Evolutionary conservation across 2,329 filamentous ascomycete species (phyloP).

Genomic region (Diaporthe citrichinensis): DNA sequence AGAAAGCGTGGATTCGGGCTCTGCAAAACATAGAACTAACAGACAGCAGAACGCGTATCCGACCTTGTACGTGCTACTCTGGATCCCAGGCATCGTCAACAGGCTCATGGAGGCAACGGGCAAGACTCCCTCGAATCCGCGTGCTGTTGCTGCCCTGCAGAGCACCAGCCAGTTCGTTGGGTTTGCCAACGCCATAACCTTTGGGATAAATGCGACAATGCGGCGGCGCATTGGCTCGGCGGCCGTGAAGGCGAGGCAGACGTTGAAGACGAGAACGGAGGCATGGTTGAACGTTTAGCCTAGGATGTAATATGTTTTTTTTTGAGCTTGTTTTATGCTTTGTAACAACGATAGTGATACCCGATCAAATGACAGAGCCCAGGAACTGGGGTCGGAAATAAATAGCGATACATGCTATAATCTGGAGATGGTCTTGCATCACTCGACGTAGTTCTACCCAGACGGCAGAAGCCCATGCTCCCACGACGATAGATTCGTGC

Average conservation of each 20-base stretch:
- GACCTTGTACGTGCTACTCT: constrained; percentile 20
- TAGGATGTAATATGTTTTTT: too few species aligned
- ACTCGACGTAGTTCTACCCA: background rate
- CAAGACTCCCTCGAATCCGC: background rate
- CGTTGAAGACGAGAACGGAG: background rate
- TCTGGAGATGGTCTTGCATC: background rate
- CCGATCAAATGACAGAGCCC: background rate
- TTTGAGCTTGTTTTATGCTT: background rate
- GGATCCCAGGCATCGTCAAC: constrained; percentile 30
- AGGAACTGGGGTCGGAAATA: background rate
- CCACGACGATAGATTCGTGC: too few species aligned
- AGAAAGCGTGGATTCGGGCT: background rate
- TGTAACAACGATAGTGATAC: constrained; percentile 7
- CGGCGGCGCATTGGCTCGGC: constrained; percentile 20
- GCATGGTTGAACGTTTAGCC: constrained; percentile 14
- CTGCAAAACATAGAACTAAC: background rate
- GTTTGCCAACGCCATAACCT: constrained; percentile 31
- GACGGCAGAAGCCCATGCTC: background rate
- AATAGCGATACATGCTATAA: too few species aligned
- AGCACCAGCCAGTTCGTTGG: constrained; percentile 31
- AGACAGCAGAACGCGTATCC: constrained; percentile 20
- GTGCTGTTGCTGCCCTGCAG: constrained; percentile 14
- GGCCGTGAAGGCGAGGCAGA: background rate
- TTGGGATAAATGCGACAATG: constrained; percentile 23
- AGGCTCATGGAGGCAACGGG: constrained; percentile 27